Percentiles rank a stretch among this genome's conserved stretches.
Conservation (phyloP, 2,329 filamentous ascomycete species). For the Paraconiothyrium brasiliense region DNA sequence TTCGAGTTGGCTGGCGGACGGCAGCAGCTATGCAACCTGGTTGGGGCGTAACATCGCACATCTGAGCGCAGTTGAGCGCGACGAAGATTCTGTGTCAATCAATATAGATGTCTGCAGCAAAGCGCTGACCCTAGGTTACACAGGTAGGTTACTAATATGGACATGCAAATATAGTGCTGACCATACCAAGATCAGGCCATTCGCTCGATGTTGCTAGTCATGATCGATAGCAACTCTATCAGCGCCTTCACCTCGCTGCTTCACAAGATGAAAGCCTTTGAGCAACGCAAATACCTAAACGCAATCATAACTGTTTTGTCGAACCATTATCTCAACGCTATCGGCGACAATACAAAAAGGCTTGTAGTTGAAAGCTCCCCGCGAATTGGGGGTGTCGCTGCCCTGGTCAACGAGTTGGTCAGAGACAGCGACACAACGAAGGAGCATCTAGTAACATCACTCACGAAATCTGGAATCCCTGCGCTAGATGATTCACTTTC, state of each 20-base stretch:
- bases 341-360: slow-evolving; percentile 23
- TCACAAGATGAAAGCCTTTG: slow-evolving; percentile 55
- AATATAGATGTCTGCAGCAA: slow-evolving; percentile 62
- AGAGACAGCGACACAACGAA: slow-evolving; percentile 39
- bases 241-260: slow-evolving; percentile 50
- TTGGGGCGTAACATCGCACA: slow-evolving; percentile 70
- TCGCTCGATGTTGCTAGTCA: slow-evolving; percentile 25
- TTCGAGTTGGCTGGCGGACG: slow-evolving; percentile 70
- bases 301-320: slow-evolving; percentile 39
- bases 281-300: slow-evolving; percentile 58
- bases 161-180: slow-evolving; percentile 4
- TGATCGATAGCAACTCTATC: slow-evolving; percentile 26
- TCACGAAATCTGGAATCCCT: slow-evolving; percentile 53
- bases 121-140: slow-evolving; percentile 75
- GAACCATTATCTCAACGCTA: slow-evolving; percentile 32
- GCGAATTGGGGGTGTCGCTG: slow-evolving; percentile 35
- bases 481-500: slow-evolving; percentile 40
- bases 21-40: slow-evolving; percentile 74
- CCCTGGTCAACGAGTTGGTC: slow-evolving; percentile 34
- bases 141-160: slow-evolving; percentile 54
- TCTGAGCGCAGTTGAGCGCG: slow-evolving; percentile 51
- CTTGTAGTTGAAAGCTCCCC: slow-evolving; percentile 24
- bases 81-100: slow-evolving; percentile 45
- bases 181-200: slow-evolving; percentile 32
- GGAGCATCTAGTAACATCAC: slow-evolving; percentile 40